Percentiles rank a stretch among this genome's conserved stretches.
These are phyloP conservation scores for Hypsizygus marmoreus DNA, from an alignment of 768 basidiomycete genomes.

Conservation along the genomic window DNA sequence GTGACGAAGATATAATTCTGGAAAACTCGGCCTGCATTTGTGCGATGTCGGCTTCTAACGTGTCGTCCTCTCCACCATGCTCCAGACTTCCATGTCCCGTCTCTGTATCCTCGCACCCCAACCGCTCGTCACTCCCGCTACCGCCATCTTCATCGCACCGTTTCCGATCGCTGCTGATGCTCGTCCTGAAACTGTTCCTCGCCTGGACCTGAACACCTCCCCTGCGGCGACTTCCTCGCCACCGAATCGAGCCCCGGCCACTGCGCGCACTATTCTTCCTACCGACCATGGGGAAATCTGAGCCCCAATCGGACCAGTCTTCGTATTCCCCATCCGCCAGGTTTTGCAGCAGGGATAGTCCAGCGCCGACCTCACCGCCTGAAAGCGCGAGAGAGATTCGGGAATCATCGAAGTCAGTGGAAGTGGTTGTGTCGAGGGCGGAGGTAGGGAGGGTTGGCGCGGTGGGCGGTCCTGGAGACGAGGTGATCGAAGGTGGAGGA, in stretches of 20 bases:
- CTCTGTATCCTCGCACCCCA: constrained; percentile 22
- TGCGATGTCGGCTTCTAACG: constrained; percentile 13
- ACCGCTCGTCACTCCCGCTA: constrained; percentile 15
- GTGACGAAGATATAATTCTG: background rate
- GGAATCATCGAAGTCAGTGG: constrained; percentile 23
- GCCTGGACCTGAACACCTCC: too few relatives aligned
- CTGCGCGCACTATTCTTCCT: too few relatives aligned
- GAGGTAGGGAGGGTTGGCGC: constrained; percentile 1
- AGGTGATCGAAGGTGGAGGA: background rate
- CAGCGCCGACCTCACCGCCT: constrained; percentile 69
- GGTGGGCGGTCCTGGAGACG: background rate
- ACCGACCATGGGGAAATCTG: too few relatives aligned
- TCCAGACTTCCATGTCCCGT: constrained; percentile 11
- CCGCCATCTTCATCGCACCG: constrained; percentile 17
- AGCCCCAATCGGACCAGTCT: constrained; percentile 28
- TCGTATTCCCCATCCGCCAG: constrained; percentile 38
- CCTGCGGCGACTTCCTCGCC: constrained; percentile 13
- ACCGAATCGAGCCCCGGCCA: too few relatives aligned
- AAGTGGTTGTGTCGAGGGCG: constrained; percentile 18
- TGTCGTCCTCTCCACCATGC: background rate
- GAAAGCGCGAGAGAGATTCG: constrained; percentile 42
- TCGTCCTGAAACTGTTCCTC: constrained; percentile 19
- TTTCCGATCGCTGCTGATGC: constrained; percentile 22
- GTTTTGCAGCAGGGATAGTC: constrained; percentile 62
- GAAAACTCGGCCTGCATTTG: constrained; percentile 8